These are phyloP conservation scores for Alternaria rosae DNA, from an alignment of 2,329 filamentous ascomycete species.

Conservation along the genomic window DNA sequence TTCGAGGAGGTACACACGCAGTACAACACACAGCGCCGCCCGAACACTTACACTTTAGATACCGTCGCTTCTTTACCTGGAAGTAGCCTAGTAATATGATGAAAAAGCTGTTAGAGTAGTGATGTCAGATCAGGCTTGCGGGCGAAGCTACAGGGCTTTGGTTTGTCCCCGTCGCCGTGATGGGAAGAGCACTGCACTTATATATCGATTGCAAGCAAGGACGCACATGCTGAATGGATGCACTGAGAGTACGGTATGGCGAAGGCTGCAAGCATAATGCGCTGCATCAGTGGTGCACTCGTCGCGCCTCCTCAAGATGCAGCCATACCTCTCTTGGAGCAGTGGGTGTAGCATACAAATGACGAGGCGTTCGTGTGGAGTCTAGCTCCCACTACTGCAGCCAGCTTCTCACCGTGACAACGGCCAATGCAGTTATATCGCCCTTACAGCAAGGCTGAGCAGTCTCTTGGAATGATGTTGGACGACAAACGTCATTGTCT, in stretches of 20 bases:
- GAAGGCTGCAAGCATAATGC: slow-evolving; percentile 31
- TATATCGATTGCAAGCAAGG: slow-evolving; percentile 30
- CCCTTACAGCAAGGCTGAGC: slow-evolving; percentile 49
- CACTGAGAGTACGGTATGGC: slow-evolving; percentile 34
- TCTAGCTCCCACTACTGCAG: slow-evolving; percentile 34
- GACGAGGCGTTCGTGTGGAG: slow-evolving; percentile 34
- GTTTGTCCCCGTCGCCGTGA: slow-evolving; percentile 27
- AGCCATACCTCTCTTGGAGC: slow-evolving; percentile 41
- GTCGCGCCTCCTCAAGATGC: slow-evolving; percentile 34
- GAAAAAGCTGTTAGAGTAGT: slow-evolving; percentile 46
- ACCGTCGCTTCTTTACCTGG: not conserved
- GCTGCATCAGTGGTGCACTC: slow-evolving; percentile 43
- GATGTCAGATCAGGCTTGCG: slow-evolving; percentile 36
- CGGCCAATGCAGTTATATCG: slow-evolving; percentile 32
- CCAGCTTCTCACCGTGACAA: slow-evolving; percentile 23
- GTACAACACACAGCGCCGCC: slow-evolving; percentile 21
- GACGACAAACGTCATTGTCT: slow-evolving; percentile 1
- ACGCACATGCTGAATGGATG: slow-evolving; percentile 27
- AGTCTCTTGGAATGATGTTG: not conserved
- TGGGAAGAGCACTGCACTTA: slow-evolving; percentile 42
- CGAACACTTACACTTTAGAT: not conserved
- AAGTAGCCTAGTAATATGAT: slow-evolving; percentile 33
- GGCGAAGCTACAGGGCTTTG: slow-evolving; percentile 34
- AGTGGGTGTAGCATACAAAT: slow-evolving; percentile 35
- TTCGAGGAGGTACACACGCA: slow-evolving; percentile 20